phyloP scores from a whole-genome alignment of 1,284 basidiomycete genomes.

The Leccinum fuscescens region DNA sequence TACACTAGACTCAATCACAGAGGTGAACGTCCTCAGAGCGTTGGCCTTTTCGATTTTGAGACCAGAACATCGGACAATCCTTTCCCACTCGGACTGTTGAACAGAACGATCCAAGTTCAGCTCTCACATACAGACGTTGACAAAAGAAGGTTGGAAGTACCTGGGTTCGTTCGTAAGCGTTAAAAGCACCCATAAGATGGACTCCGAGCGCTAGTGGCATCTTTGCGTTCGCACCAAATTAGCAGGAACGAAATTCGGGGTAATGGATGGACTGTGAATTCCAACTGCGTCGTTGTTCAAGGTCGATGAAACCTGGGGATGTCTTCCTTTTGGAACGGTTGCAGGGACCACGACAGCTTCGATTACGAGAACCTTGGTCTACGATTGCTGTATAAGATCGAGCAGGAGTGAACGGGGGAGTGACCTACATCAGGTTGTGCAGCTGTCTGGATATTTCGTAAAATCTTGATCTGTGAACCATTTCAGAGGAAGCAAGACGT shows the following conservation, averaged over 20 bases:
- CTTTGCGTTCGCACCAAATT: slow-evolving; percentile 8
- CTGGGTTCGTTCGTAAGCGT: neutral
- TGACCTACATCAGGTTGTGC: slow-evolving; percentile 1
- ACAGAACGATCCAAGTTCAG: neutral
- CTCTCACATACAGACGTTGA: no score
- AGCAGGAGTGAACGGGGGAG: neutral
- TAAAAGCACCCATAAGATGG: slow-evolving; percentile 10
- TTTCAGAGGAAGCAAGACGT: neutral
- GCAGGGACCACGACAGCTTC: slow-evolving; percentile 5
- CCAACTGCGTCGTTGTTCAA: neutral
- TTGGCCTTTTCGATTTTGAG: neutral
- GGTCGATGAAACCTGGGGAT: neutral
- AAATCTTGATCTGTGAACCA: neutral
- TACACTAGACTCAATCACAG: slow-evolving; percentile 5
- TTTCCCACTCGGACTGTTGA: neutral
- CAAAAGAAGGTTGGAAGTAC: neutral
- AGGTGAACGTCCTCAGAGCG: slow-evolving; percentile 1
- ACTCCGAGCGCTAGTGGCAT: slow-evolving; percentile 10
- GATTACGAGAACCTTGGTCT: slow-evolving; percentile 10
- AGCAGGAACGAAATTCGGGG: slow-evolving; percentile 3
- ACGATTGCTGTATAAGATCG: neutral
- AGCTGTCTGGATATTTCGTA: slow-evolving; percentile 2
- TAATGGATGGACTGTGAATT: neutral
- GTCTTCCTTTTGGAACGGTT: neutral
- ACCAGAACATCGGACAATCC: neutral